These are phyloP conservation scores for Phoenix dactylifera DNA, from an alignment of 176 grass and related monocot species.

Conservation along the genomic window DNA sequence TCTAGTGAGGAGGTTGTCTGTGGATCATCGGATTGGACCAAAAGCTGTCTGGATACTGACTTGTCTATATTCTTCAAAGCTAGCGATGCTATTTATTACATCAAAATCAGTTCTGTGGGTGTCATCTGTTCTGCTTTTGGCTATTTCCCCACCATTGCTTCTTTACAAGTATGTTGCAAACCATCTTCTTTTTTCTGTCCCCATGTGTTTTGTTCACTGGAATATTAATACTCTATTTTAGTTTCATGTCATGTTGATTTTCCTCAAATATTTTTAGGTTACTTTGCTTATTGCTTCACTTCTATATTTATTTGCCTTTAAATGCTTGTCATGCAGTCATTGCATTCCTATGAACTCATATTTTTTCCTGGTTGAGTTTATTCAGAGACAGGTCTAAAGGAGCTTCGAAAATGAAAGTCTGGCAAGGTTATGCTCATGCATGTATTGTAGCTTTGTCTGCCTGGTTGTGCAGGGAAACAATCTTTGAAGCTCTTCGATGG, in stretches of 20 bases:
- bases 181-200: constrained; percentile 7
- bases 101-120: constrained; percentile 89
- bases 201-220: too few species aligned
- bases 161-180: constrained; percentile 71
- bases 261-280: too few species aligned
- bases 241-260: too few species aligned
- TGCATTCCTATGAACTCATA: neutral
- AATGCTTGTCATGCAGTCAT: too few species aligned
- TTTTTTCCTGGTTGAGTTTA: neutral
- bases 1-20: constrained; percentile 73
- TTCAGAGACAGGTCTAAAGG: constrained; percentile 83
- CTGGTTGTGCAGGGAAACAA: constrained; percentile 90
- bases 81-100: constrained; percentile 93
- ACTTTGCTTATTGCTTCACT: too few species aligned
- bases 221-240: too few species aligned
- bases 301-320: too few species aligned
- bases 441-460: constrained; percentile 62
- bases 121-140: constrained; percentile 78
- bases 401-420: constrained; percentile 75
- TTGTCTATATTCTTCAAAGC: constrained; percentile 84
- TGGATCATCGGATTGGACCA: constrained; percentile 60
- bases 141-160: constrained; percentile 80
- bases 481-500: constrained; percentile 96
- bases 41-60: constrained; percentile 94
- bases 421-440: constrained; percentile 92